Evolutionary conservation across 352 stramenopile species (phyloP), one percentile per base, ranked within the genome.

Genomic region (Phytophthora capsici): DNA sequence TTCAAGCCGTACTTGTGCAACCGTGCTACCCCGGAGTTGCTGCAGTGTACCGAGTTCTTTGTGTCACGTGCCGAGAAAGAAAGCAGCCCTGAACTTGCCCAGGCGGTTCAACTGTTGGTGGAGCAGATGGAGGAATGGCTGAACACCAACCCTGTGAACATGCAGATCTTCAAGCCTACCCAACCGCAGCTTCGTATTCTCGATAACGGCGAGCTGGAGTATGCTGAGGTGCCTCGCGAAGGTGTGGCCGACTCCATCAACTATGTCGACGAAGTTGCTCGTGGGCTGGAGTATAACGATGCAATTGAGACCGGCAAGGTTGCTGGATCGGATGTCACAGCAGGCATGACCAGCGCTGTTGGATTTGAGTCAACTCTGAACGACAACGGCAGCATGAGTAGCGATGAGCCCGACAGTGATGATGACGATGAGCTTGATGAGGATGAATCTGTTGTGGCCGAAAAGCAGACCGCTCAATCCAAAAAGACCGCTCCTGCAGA

Each of bases 1-100:
- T 84, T 90, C 57, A 89, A 85, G 52, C 76, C 68, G 23, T 84
- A 80, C 62, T 36, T 91, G 55, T 88, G 83, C 67, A 92, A 93
- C 61, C 83, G 85, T 46, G 77, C 84, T 17, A 92, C 85, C 2
- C 80, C 78, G 0, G 81, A 93, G 50, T 65, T 92, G 12, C 49
- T 93, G 14, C 71, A 61, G 37, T 80, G 66, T 36, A 83, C 67
- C n/a, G 57, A 83, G 40, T 88, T 77, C 57, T 88, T 87, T 23
- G 69, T 77, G 7, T 65, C 64, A 13, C 73, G 77, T 6, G 79
- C 80, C 34, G 65, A 82, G 34, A 30, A 75, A 37, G 75, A 88
- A 49, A 75, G 74, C n/a, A 57, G 73, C 4, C 40, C 56, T 8
- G 78, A 89, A 19, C 73, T 81, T 45, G 75, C 78, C 1, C 79